phyloP scores from a whole-genome alignment of 163 green algal species.

The Prototheca cutis region DNA sequence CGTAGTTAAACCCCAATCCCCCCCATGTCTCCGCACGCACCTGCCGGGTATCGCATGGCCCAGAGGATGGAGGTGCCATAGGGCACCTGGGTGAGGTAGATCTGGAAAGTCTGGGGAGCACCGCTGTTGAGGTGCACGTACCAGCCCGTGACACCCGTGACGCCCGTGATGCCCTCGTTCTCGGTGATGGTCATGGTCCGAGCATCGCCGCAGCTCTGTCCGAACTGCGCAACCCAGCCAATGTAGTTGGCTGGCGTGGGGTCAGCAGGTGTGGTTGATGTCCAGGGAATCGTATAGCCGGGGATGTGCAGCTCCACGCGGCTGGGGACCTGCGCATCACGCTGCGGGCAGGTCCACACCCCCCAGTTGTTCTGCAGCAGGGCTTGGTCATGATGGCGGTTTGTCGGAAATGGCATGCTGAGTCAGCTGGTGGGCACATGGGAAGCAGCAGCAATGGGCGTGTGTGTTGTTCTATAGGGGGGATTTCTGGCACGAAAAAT shows the following conservation, averaged over 20 bases:
- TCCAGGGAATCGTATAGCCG: conserved; percentile 18
- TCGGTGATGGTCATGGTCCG: conserved; percentile 38
- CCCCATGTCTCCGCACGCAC: background rate
- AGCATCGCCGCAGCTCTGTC: conserved; percentile 7
- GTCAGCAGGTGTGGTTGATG: conserved; percentile 14
- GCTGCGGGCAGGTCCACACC: conserved; percentile 31
- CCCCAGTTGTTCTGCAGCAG: conserved; percentile 23
- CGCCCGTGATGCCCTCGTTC: conserved; percentile 47
- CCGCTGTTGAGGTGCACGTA: conserved; percentile 29
- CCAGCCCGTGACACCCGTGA: conserved; percentile 39
- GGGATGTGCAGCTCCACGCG: conserved; percentile 34
- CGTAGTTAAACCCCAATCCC: background rate
- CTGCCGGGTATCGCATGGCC: conserved; percentile 28
- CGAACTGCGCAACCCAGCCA: conserved; percentile 32
- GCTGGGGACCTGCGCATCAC: conserved; percentile 22
- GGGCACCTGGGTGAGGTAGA: conserved; percentile 31
- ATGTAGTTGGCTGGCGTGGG: conserved; percentile 13
- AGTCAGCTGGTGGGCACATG: too few species aligned
- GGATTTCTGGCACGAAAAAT: background rate
- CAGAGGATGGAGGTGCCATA: conserved; percentile 25
- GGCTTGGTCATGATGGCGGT: background rate
- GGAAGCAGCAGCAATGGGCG: too few species aligned
- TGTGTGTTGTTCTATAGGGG: too few species aligned
- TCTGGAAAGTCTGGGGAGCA: conserved; percentile 13
- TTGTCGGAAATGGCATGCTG: too few species aligned